phyloP scores from a whole-genome alignment of 768 basidiomycete species.

The Leccinum aurantiacum region DNA sequence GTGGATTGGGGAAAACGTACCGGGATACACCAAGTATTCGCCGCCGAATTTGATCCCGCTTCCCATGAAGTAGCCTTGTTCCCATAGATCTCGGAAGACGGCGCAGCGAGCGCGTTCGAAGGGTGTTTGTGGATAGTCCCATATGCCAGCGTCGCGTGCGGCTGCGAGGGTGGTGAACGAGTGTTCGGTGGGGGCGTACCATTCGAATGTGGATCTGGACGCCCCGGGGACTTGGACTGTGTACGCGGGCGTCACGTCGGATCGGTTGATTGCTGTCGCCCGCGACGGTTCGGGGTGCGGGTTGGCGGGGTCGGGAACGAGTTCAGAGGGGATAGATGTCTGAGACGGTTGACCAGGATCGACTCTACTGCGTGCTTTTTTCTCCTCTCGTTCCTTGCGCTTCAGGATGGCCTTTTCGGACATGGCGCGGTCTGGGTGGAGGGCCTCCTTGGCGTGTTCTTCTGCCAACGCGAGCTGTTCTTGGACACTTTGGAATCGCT shows the following conservation, averaged over 20 bases:
- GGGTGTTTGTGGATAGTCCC: constrained; percentile 68
- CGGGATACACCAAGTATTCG: constrained; percentile 95
- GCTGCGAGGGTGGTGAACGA: constrained; percentile 56
- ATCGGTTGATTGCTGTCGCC: not conserved
- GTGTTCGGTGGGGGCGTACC: constrained; percentile 56
- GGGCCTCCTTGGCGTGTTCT: constrained; percentile 48
- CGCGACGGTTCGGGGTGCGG: constrained; percentile 3
- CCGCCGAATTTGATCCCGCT: constrained; percentile 93
- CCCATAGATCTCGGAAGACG: constrained; percentile 80
- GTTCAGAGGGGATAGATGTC: not conserved
- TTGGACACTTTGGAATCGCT: constrained; percentile 45
- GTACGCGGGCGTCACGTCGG: constrained; percentile 29
- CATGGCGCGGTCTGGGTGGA: constrained; percentile 40
- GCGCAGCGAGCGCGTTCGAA: constrained; percentile 73
- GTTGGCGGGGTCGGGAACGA: not conserved
- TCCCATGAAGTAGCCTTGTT: constrained; percentile 84
- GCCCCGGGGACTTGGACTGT: constrained; percentile 67
- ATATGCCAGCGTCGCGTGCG: constrained; percentile 68
- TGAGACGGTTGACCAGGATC: constrained; percentile 8
- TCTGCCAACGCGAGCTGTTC: constrained; percentile 51
- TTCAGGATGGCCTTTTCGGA: constrained; percentile 68
- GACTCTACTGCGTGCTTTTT: constrained; percentile 23
- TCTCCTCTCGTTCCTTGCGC: constrained; percentile 66
- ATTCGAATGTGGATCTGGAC: constrained; percentile 55
- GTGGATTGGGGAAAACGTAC: constrained; percentile 41